These are phyloP conservation scores for Chlamydomonas sphaeroides DNA, from an alignment of 139 green algal genomes.

Conservation along the genomic window DNA sequence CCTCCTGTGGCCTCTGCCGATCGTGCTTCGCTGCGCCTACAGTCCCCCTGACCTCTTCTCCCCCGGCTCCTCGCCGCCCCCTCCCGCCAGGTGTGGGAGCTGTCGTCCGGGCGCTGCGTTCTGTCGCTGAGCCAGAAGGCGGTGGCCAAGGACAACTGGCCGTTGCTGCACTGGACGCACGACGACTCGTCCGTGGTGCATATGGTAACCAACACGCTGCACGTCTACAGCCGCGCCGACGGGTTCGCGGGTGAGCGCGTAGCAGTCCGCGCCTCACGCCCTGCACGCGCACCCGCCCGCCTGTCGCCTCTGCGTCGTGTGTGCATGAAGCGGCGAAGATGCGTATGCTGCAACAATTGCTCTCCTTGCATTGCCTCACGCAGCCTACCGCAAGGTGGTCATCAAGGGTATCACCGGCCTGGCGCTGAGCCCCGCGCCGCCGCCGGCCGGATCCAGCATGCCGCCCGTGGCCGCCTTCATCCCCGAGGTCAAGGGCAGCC, in stretches of 20 bases:
- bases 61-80: background rate
- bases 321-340: too few relatives aligned
- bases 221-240: conserved; percentile 77
- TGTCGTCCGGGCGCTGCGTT: conserved; percentile 48
- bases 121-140: conserved; percentile 70
- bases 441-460: background rate
- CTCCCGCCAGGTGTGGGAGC: conserved; percentile 66
- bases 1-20: too few relatives aligned
- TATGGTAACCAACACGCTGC: conserved; percentile 87
- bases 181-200: conserved; percentile 77
- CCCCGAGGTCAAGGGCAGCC: conserved; percentile 80
- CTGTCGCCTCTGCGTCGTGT: too few relatives aligned
- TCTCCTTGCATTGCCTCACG: too few relatives aligned
- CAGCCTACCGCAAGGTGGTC: conserved; percentile 64
- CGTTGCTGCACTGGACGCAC: conserved; percentile 76
- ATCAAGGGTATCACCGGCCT: conserved; percentile 76
- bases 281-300: too few relatives aligned
- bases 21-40: too few relatives aligned
- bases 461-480: conserved; percentile 66
- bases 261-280: too few relatives aligned
- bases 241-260: conserved; percentile 62
- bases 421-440: conserved; percentile 58
- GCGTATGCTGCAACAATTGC: too few relatives aligned
- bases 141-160: conserved; percentile 76
- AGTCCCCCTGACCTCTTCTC: background rate